Conservation (phyloP, 331 rosid species). For the Erythrophleum ivorense region DNA sequence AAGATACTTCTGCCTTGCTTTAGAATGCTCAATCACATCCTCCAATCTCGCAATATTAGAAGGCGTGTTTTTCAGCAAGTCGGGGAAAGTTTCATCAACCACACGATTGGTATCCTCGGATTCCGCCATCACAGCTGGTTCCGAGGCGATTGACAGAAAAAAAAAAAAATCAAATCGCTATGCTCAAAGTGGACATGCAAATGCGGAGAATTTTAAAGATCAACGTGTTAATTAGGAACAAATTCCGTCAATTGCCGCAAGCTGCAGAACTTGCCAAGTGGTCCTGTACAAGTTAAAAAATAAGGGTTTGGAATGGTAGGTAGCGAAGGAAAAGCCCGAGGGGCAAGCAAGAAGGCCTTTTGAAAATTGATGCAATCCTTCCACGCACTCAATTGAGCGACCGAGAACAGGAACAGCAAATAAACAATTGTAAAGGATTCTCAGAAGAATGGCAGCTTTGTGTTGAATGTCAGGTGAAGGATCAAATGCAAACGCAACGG, state of each 20-base stretch:
- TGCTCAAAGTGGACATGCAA: slow-evolving; percentile 5
- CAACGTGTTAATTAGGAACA: background rate
- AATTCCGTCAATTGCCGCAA: background rate
- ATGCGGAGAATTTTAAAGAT: background rate
- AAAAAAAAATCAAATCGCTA: background rate
- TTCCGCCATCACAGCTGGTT: slow-evolving; percentile 48
- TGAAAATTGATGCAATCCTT: background rate
- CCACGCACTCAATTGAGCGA: background rate
- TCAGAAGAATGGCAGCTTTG: slow-evolving; percentile 46
- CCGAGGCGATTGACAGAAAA: slow-evolving; percentile 13
- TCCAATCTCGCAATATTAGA: slow-evolving; percentile 84
- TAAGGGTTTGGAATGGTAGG: slow-evolving; percentile 1
- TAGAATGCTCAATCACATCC: slow-evolving; percentile 79
- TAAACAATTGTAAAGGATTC: background rate
- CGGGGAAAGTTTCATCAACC: slow-evolving; percentile 56
- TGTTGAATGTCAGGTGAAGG: slow-evolving; percentile 55
- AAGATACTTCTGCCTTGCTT: slow-evolving; percentile 83
- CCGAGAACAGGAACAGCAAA: background rate
- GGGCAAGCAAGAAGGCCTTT: background rate
- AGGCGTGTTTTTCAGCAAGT: slow-evolving; percentile 83
- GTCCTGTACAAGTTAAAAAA: background rate
- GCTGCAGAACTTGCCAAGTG: background rate
- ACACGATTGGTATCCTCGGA: slow-evolving; percentile 39
- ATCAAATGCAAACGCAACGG: background rate
- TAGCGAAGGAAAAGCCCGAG: background rate